Percentiles rank a stretch among this genome's conserved stretches.
These are phyloP conservation scores for Salicornia ramosissima DNA, from an alignment of 148 eudicot species.

Conservation along the genomic window DNA sequence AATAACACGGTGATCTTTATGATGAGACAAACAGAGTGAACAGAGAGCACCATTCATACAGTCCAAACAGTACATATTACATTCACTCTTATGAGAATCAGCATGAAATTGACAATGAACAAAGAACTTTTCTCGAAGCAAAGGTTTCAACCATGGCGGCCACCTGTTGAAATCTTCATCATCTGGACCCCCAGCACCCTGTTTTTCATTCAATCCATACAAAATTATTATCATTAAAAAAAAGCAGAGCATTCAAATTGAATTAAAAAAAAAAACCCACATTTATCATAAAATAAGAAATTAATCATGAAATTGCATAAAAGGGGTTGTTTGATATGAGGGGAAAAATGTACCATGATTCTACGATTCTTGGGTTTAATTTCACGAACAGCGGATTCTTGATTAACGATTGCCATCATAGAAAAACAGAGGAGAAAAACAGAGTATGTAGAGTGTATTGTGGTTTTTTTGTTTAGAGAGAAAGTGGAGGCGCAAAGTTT, in stretches of 20 bases:
- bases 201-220: background rate
- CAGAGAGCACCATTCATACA: conserved; percentile 76
- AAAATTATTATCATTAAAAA: background rate
- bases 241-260: background rate
- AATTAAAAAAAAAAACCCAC: background rate
- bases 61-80: conserved; percentile 89
- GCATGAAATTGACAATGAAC: conserved; percentile 69
- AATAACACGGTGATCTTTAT: conserved; percentile 67
- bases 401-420: conserved; percentile 83
- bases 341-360: conserved; percentile 51
- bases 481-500: conserved; percentile 29
- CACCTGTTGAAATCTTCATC: conserved; percentile 72
- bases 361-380: conserved; percentile 77
- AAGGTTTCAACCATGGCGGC: conserved; percentile 82
- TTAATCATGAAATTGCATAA: background rate
- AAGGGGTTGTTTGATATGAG: background rate
- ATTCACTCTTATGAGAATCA: conserved; percentile 82
- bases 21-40: conserved; percentile 61
- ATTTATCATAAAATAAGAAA: background rate
- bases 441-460: conserved; percentile 2
- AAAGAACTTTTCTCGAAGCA: conserved; percentile 58
- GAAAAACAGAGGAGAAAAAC: conserved; percentile 22
- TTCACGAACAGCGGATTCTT: conserved; percentile 55
- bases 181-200: conserved; percentile 61
- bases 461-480: conserved; percentile 20